Base-by-base conservation (phyloP, 306 rosid genomes). In the Alnus glutinosa region DNA sequence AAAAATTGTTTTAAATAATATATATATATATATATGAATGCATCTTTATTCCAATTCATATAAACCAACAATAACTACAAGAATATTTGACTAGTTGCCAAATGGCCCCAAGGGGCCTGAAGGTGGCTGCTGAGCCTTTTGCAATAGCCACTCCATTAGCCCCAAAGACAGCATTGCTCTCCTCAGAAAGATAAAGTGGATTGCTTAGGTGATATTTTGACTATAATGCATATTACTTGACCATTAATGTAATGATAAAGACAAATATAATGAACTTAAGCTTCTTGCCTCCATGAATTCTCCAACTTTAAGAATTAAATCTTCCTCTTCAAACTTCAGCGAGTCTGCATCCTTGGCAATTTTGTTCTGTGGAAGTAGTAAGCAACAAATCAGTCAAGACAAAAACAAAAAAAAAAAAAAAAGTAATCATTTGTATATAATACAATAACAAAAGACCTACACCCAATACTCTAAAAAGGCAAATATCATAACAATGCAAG, bases 271-370 rank as follows among this genome's bases (percentile, higher is more conserved):
- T 44, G 37, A 75, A 39, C 13, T 2, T 11, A 58, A 76, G 79
- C 73, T 78, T 75, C 96, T 86, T 80, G 85, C 99, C 96, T 92
- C 92, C 89, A 95, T 83, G 87, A 87, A 88, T 73, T 90, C 99
- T 77, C 98, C 99, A 76, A 93, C 96, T 91, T 95, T 95, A 76
- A 95, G 92, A 77, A 95, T 85, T 83, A 95, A 85, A 84, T 91
- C 93, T 71, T 95, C 97, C 78, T 84, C 94, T 28, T 93, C 93
- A 89, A 95, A 87, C 82, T 87, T 89, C 78, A 73, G 62, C 34
- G 79, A 49, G 77, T 90, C 89, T 36, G 93, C 76, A 87, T 92
- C 99, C 88, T 81, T 88, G 48, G 90, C 74, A 87, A 93, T 86
- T 91, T 88, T 92, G 81, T 75, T 90, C 99, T 95, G 89, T 30